A percentile compares a stretch with the other conserved stretches of the same genome.
Evolutionary conservation across 345 rosid species (phyloP).

Genomic region (Eucalyptus cladocalyx): DNA sequence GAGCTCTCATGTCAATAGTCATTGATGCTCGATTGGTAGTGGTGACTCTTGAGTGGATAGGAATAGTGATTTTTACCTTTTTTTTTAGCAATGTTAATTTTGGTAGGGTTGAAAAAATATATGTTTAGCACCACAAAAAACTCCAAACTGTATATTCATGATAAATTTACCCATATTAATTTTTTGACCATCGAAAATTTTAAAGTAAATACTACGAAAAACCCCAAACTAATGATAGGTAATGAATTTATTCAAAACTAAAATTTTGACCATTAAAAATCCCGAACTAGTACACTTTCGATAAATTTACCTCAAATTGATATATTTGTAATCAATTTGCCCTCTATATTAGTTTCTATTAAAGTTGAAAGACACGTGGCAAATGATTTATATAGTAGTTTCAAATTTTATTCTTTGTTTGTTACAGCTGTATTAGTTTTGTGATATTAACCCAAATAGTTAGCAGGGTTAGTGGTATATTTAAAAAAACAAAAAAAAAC

Average conservation of each 20-base stretch:
- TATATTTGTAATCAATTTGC: fast-evolving
- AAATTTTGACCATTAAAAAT: too few relatives aligned
- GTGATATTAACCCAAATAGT: too few relatives aligned
- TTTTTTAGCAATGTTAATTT: neutral
- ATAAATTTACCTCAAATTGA: too few relatives aligned
- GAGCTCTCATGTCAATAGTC: neutral
- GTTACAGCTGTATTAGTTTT: fast-evolving
- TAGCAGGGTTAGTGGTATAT: too few relatives aligned
- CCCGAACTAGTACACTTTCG: fast-evolving
- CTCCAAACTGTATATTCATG: fast-evolving
- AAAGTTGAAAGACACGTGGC: too few relatives aligned
- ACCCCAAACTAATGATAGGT: too few relatives aligned
- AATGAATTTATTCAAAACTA: too few relatives aligned
- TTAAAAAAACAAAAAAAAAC: too few relatives aligned
- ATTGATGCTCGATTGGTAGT: neutral
- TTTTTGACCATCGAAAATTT: too few relatives aligned
- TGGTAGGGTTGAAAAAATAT: neutral
- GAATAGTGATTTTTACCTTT: neutral
- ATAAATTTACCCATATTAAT: fast-evolving
- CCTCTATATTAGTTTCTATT: fast-evolving
- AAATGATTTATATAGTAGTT: too few relatives aligned
- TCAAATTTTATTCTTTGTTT: fast-evolving
- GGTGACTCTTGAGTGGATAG: neutral
- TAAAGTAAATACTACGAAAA: too few relatives aligned
- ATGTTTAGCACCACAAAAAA: too few relatives aligned